phyloP scores from a whole-genome alignment of 192 early-diverging fungal genomes.

The Coemansia sp. region DNA sequence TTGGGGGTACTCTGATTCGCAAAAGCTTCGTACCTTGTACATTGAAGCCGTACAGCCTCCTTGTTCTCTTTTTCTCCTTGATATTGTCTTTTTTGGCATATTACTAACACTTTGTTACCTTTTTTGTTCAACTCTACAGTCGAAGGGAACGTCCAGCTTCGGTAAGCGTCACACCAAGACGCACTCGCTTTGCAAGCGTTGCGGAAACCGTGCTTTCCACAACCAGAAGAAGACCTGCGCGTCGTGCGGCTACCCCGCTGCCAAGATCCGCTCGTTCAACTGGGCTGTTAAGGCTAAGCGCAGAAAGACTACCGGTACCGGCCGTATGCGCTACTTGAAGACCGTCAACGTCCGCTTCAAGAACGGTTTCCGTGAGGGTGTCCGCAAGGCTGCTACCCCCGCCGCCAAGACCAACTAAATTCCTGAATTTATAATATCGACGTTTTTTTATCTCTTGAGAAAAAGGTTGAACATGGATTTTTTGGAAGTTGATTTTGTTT shows the following conservation, averaged over 20 bases:
- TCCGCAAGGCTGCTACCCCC: conserved; percentile 21
- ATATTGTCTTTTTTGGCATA: neutral
- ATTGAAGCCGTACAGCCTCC: neutral
- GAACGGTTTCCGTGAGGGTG: conserved; percentile 95
- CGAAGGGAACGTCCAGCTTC: conserved; percentile 98
- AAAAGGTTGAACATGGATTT: neutral
- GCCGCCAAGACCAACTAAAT: conserved; percentile 29
- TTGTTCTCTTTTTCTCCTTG: too few species aligned
- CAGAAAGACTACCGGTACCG: conserved; percentile 99
- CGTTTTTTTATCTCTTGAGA: too few species aligned
- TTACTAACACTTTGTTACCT: neutral
- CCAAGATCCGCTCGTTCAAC: conserved; percentile 96
- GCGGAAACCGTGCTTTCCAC: conserved; percentile 97
- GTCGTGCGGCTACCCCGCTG: conserved; percentile 97
- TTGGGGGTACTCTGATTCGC: neutral
- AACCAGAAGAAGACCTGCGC: conserved; percentile 99
- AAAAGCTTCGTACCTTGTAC: neutral
- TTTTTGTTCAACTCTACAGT: conserved; percentile 46
- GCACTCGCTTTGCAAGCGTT: conserved; percentile 97
- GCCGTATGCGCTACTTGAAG: conserved; percentile 97
- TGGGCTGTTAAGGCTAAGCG: conserved; percentile 96
- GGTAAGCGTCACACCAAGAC: conserved; percentile 99
- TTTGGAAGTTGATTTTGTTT: neutral
- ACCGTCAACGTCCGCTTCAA: conserved; percentile 90
- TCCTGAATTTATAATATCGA: neutral